Conservation (phyloP, 371 early-diverging fungal species). For the Mucor lusitanicus region DNA sequence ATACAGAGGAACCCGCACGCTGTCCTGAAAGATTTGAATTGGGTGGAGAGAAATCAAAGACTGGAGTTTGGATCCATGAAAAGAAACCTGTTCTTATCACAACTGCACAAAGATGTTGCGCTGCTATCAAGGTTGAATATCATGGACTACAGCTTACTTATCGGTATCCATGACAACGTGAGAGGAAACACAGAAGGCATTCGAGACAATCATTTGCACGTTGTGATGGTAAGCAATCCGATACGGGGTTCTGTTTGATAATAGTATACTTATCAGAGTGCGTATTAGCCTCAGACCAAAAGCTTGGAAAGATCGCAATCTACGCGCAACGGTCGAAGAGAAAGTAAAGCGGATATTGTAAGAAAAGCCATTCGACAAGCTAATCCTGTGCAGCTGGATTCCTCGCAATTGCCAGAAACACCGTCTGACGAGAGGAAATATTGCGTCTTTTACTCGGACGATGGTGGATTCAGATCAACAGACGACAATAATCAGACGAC, state of each 20-base stretch:
- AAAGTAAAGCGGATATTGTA: constrained; percentile 64
- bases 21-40: constrained; percentile 94
- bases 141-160: constrained; percentile 96
- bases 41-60: constrained; percentile 69
- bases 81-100: constrained; percentile 69
- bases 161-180: constrained; percentile 87
- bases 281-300: constrained; percentile 5
- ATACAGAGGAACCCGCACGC: constrained; percentile 73
- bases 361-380: constrained; percentile 67
- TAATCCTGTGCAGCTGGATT: constrained; percentile 65
- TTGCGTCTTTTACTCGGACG: constrained; percentile 86
- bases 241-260: too few species aligned
- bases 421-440: constrained; percentile 59
- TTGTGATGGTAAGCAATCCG: neutral
- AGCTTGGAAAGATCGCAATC: constrained; percentile 3
- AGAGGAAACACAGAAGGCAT: constrained; percentile 85
- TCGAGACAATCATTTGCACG: constrained; percentile 66
- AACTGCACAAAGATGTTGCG: constrained; percentile 82
- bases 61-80: constrained; percentile 84
- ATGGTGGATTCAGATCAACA: constrained; percentile 88
- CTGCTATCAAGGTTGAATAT: constrained; percentile 78
- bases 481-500: constrained; percentile 65
- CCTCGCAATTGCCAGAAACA: constrained; percentile 49
- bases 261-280: neutral
- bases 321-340: constrained; percentile 19